Conservation (phyloP, 345 rosid species). For the Raphanus raphanistrum region DNA sequence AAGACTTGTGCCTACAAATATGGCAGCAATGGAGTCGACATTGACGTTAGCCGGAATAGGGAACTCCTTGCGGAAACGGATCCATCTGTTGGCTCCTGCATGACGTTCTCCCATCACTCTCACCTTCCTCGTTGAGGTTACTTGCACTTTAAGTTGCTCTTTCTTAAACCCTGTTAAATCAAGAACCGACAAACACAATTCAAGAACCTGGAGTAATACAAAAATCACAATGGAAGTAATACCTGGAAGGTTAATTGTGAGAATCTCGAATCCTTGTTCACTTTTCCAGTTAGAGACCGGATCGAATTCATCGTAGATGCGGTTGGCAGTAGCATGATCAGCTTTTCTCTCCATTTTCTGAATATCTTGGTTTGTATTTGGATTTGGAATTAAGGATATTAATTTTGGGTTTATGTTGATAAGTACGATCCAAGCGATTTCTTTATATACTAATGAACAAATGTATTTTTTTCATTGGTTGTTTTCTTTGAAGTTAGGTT, state of each 20-base stretch:
- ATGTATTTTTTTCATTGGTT: not conserved
- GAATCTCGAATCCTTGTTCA: slow-evolving; percentile 35
- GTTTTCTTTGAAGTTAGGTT: slow-evolving; percentile 28
- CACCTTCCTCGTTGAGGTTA: slow-evolving; percentile 37
- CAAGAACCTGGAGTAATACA: not conserved
- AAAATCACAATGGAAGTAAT: not conserved
- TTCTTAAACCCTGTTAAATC: slow-evolving; percentile 38
- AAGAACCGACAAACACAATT: slow-evolving; percentile 9
- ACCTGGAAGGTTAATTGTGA: slow-evolving; percentile 43
- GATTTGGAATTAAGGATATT: not conserved
- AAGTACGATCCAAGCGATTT: not conserved
- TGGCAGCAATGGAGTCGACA: slow-evolving; percentile 31
- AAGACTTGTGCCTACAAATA: slow-evolving; percentile 41
- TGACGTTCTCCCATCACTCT: slow-evolving; percentile 42
- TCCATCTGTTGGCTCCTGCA: slow-evolving; percentile 36
- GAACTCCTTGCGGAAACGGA: slow-evolving; percentile 40
- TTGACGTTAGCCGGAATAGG: slow-evolving; percentile 28
- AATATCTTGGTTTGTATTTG: slow-evolving; percentile 4
- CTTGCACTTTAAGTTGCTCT: slow-evolving; percentile 48
- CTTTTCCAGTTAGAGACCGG: slow-evolving; percentile 40
- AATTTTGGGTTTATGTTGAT: slow-evolving; percentile 22
- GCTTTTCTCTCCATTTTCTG: slow-evolving; percentile 31
- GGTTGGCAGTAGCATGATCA: slow-evolving; percentile 22
- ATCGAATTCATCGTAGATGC: slow-evolving; percentile 37
- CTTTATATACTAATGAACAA: slow-evolving; percentile 21